Evolutionary conservation across 148 eudicot species (phyloP).

Genomic region (Rheum nobile): DNA sequence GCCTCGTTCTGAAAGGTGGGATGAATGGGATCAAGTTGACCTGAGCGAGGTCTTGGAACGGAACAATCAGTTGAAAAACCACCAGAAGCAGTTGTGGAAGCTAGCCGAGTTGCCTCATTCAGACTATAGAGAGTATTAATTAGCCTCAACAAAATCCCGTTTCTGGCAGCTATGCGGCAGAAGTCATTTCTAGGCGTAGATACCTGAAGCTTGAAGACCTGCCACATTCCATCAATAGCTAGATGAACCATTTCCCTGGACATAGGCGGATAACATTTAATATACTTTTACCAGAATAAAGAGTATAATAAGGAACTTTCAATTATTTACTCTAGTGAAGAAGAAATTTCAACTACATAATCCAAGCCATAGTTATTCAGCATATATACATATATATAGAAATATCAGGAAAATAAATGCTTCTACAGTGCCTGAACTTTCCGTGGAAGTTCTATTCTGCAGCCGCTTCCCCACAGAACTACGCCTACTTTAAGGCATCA

Average conservation of each 20-base stretch:
- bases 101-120: constrained; percentile 90
- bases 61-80: constrained; percentile 56
- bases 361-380: background rate
- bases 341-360: background rate
- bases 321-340: background rate
- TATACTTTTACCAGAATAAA: background rate
- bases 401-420: background rate
- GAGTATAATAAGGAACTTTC: background rate
- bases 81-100: constrained; percentile 50
- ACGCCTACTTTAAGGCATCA: background rate
- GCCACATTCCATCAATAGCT: constrained; percentile 99
- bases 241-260: constrained; percentile 99
- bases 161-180: constrained; percentile 89
- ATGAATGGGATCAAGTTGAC: constrained; percentile 57
- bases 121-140: constrained; percentile 81
- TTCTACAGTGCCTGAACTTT: background rate
- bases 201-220: constrained; percentile 91
- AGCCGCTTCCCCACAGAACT: background rate
- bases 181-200: constrained; percentile 89
- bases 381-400: background rate
- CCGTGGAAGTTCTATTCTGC: background rate
- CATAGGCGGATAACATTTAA: background rate
- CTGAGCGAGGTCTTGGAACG: constrained; percentile 56
- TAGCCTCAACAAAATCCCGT: constrained; percentile 85
- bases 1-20: constrained; percentile 39